Base-by-base conservation (phyloP, 495 filamentous ascomycete species). In the Neurospora africana region DNA sequence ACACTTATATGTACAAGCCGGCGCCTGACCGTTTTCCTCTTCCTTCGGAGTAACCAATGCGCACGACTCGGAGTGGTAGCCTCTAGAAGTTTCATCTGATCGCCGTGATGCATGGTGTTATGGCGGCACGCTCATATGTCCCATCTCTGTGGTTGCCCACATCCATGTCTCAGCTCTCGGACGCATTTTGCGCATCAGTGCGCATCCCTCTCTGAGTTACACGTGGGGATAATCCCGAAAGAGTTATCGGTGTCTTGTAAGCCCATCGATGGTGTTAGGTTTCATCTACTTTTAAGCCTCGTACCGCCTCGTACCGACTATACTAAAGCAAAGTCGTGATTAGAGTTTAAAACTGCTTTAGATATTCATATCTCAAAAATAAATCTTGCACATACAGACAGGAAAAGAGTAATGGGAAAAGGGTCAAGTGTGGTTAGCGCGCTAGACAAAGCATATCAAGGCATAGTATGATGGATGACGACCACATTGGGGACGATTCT, bases 221-320 rank as follows among this genome's bases (percentile, higher is more conserved):
- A 81, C 76, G 79, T 81, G 79, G 79, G 74, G 70, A 72, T 15
- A 33, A 75, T 78, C 69, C 75, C 74, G 13, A 35, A 35, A 73
- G 35, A 70, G 68, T 76, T 73, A 81, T 81, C 79, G 79, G 79
- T 70, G 23, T 27, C 11, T 53, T 53, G 47, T 2, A 23, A 10
- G 41, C 15, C 58, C 68, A 8, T 68, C 38, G 21, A 58, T 58
- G 47, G 0, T 21, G 21, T 23, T 13, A 4, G 53, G 53, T 61
- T 30, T 23, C 33, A 36, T 41, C 69, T 21, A 58, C 47, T 4
- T 37, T 40, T 65, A 73, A 72, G 72, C 73, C 69, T 75, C 53
- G 71, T 69, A 69, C 33, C 65, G 30, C 36, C 33, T 3, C 41
- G 71, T 67, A 69, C 35, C 47, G 37, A 67, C 39, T 15, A 36